Percentiles rank a stretch among this genome's conserved stretches.
These are phyloP conservation scores for Trypanosoma grayi DNA, from an alignment of 208 protist species.

Conservation along the genomic window DNA sequence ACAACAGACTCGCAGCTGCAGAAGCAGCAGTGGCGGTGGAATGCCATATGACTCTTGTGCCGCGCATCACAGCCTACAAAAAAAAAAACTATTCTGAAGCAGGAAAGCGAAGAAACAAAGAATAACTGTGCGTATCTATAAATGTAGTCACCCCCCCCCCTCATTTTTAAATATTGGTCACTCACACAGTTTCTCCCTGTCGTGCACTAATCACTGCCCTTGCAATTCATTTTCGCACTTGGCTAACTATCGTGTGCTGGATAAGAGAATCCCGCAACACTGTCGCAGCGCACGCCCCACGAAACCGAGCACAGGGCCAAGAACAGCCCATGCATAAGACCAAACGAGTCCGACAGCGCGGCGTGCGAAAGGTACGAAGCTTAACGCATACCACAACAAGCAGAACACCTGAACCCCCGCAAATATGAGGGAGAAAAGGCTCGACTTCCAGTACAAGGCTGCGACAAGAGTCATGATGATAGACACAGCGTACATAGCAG, in stretches of 20 bases:
- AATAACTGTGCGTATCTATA: neutral
- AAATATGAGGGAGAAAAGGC: conserved; percentile 61
- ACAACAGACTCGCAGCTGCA: conserved; percentile 1
- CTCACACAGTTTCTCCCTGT: too few relatives aligned
- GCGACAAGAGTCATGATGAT: conserved; percentile 68
- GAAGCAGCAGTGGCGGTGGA: neutral
- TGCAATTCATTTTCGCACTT: too few relatives aligned
- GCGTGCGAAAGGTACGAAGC: conserved; percentile 86
- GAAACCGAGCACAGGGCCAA: conserved; percentile 28
- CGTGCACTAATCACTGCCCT: too few relatives aligned
- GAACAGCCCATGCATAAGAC: conserved; percentile 20
- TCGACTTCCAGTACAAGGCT: conserved; percentile 57
- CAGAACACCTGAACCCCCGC: conserved; percentile 53
- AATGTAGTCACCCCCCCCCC: too few relatives aligned
- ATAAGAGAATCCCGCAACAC: conserved; percentile 24
- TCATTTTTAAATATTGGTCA: too few relatives aligned
- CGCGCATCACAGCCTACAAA: conserved; percentile 5
- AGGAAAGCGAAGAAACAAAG: neutral
- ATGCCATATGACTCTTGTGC: conserved; percentile 1
- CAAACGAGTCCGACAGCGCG: conserved; percentile 43
- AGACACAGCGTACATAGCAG: conserved; percentile 65
- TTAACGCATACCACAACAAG: conserved; percentile 88
- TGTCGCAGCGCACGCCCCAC: conserved; percentile 25
- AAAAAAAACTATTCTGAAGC: conserved; percentile 5
- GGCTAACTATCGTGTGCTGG: neutral